These are phyloP conservation scores for Centaurea solstitialis DNA, from an alignment of 129 eudicot genomes.

Conservation along the genomic window DNA sequence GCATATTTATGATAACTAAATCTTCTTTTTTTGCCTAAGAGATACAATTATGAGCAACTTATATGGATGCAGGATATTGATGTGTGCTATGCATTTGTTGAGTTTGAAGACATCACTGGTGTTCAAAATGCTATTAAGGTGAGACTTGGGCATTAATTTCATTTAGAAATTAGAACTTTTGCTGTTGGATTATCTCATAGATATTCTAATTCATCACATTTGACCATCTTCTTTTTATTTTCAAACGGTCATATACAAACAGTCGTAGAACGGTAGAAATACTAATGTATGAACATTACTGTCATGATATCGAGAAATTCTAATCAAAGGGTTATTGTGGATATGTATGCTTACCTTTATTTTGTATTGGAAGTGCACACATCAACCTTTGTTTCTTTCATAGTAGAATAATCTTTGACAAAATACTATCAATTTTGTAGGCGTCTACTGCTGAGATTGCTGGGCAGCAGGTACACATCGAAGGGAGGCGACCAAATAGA, in stretches of 20 bases:
- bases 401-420: not conserved
- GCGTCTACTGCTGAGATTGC: conserved; percentile 72
- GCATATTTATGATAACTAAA: not conserved
- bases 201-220: not conserved
- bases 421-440: conserved; percentile 36
- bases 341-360: not conserved
- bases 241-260: no score
- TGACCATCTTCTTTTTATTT: not conserved
- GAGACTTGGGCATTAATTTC: not conserved
- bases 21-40: conserved; percentile 5
- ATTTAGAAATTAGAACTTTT: not conserved
- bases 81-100: conserved; percentile 96
- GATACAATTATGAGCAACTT: not conserved
- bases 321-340: not conserved
- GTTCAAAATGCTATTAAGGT: conserved; percentile 97
- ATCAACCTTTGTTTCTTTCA: not conserved
- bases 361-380: not conserved
- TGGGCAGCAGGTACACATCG: conserved; percentile 73
- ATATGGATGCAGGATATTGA: conserved; percentile 69
- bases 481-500: conserved; percentile 88
- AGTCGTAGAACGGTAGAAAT: not conserved
- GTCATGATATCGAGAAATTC: not conserved
- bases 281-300: not conserved
- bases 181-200: not conserved
- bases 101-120: conserved; percentile 74